A percentile compares a stretch with the other conserved stretches of the same genome.
These are phyloP conservation scores for Vitis vinifera DNA, from an alignment of 164 flowering plant species.

Conservation along the genomic window ASM3070453v1 NC_081814.1:8785001-8785500, in stretches of 20 bases:
- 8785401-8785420: no score
- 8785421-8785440: no score
- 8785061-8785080: slow-evolving; percentile 3
- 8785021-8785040: not conserved
- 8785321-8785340: no score
- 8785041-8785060: not conserved
- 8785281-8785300: not conserved
- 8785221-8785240: not conserved
- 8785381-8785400: no score
- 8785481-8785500: no score
- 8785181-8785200: not conserved
- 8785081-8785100: slow-evolving; percentile 82
- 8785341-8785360: no score
- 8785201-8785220: not conserved
- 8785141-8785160: slow-evolving; percentile 81
- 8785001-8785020: not conserved
- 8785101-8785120: slow-evolving; percentile 60
- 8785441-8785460: no score
- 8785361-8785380: no score
- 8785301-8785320: no score
- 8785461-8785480: no score
- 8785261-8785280: not conserved
- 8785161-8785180: slow-evolving; percentile 43
- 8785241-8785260: not conserved
- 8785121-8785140: slow-evolving; percentile 59